Base-by-base conservation (phyloP, 1,284 basidiomycete genomes). In the Schizophyllum commune region DNA sequence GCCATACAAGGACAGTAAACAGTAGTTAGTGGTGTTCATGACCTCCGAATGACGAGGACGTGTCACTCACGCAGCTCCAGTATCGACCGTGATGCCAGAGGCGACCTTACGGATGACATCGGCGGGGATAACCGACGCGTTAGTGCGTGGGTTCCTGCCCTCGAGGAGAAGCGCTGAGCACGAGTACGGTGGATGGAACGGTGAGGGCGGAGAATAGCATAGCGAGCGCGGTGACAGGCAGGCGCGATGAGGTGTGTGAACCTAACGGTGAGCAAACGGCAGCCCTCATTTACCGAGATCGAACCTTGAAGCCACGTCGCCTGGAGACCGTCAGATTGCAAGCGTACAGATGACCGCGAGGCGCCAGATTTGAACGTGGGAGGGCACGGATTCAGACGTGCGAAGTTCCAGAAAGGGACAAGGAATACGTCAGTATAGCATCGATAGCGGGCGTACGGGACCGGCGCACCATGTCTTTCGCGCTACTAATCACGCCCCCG, bases 401-500 rank as follows among this genome's bases (percentile, higher is more conserved):
- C 27, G 27, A 5, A 5, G 27, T 27, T 27, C 27, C 27, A 27
- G 27, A 27, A 27, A 27, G 27, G 27, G 27, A 27, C 2, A 27
- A 5, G 27, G 2, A 27, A 27, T 8, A 47, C 39, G 39, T 47
- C 13, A 47, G 39, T 47, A 47, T 9, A 69, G 63, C 33, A 64
- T 64, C 56, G 67, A 63, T 8, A 69, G 62, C 67, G 56, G 55
- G 52, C 11, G 57, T 1, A 13, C 8, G 32, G 6, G 27, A 9
- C 19, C 27, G 51, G 11, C 64, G 52, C 58, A 68, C 68, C 27
- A 65, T 32, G 52, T 69, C 65, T 7, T 51, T 68, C 1, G 62
- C 59, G 22, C 53, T 68, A 22, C 57, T 66, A 27, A 69, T 67
- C 1, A 69, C 58, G 8, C 67, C 67, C 17, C 68, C 67, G 8